Base-by-base conservation (phyloP, 257 asterid species). In the Prunella vulgaris region DNA sequence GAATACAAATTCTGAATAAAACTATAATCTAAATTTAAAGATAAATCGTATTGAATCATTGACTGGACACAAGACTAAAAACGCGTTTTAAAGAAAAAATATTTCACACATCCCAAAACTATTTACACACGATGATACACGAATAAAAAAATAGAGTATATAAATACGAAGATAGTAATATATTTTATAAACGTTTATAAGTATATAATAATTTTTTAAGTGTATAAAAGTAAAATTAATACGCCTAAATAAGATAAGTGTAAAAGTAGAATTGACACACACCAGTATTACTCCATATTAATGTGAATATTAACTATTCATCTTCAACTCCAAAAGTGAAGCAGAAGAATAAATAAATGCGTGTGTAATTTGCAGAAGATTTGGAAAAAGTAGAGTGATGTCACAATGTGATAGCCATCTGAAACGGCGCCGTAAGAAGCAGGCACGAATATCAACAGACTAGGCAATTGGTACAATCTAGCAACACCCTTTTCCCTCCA, bases 401-500 rank as follows among this genome's bases (percentile, higher is more conserved):
- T 76, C 68, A 78, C 9, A 42, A 60, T 54, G 84, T 78, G 79
- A 79, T 60, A 64, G 21, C 73, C 80, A 79, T 24, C 82, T 72
- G 82, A 80, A 83, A 81, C 89, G 84, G 87, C 87, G 88, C 87
- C 82, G 84, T 78, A 53, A 51, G 71, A 56, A 10, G 48, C 64
- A n/a, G 54, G 66, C 70, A 32, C 77, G 64, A 73, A 49, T 64
- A 72, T 74, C 76, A 68, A 59, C 17, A 49, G 52, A 14, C 59
- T 60, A 49, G 22, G 49, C 53, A 35, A 40, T 73, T 76, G 76
- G 62, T 62, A 33, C 61, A 62, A 76, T 70, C 61, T 68, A 44
- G 52, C 62, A 33, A 60, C 10, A 35, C 64, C 18, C 62, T 14
- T 46, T 46, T 6, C 53, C 21, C 49, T 18, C 20, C 15, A 6